Evolutionary conservation across 2,329 filamentous ascomycete species (phyloP), one percentile per base, ranked within the genome.

Genomic region (Monilinia laxa): DNA sequence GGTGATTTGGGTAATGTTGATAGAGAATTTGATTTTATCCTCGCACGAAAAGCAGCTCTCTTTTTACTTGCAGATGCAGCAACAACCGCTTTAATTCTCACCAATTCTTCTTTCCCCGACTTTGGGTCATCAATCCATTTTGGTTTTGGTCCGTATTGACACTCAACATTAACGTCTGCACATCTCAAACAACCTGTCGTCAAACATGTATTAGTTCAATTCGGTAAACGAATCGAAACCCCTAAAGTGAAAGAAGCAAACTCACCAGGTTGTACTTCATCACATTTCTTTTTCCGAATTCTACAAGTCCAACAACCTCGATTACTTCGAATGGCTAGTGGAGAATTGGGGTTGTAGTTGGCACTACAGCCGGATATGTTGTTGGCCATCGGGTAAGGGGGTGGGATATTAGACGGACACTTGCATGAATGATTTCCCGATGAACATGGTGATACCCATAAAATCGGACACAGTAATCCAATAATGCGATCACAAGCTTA

Each of bases 211-310:
- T 59, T 16, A 16, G 11, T 47, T 16, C 11, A 3, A 4, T 47
- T 47, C 25, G 25, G 56, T 11, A 59, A 16, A 18, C 7, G 20
- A 25, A 35, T 7, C 31, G 25, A n/a, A 59, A 9, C 14, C 42
- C 18, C 16, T 11, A 45, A 45, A 18, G 5, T 31, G 14, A 2
- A 2, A 18, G 14, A 51, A 58, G 4, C 31, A 35, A 28, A 59
- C 56, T 5, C 88, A 74, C 80, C 79, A 63, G 85, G 85, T 64
- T 81, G 79, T 71, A 83, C 83, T 77, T 88, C 86, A 73, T 88
- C 86, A 78, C 86, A 88, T 81, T 88, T 88, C 79, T 88, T 88
- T 69, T 85, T 81, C 73, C 86, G 80, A 71, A 88, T 77, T 75
- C 86, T 81, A 81, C 86, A 88, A 52, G 85, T 88, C 76, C 87